Conservation (phyloP, 1,139 yeast species). For the Yamadazyma atmosphaerica region DNA sequence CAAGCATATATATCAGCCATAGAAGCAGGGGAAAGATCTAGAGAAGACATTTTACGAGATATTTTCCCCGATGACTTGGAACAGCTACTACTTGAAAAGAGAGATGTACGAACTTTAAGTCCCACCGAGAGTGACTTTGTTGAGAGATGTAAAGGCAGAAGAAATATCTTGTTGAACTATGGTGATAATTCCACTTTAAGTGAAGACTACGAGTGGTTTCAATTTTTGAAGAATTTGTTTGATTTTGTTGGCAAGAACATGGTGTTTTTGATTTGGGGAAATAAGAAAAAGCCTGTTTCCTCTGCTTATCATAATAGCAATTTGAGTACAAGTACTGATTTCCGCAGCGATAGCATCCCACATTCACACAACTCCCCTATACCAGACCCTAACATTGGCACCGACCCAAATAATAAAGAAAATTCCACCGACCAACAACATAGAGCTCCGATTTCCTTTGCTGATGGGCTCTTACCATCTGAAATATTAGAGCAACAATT, state of each 20-base stretch:
- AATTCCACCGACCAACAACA: no score
- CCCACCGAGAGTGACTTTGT: conserved; percentile 76
- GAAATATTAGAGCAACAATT: conserved; percentile 50
- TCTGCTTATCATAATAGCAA: conserved; percentile 3
- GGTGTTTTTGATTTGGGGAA: conserved; percentile 72
- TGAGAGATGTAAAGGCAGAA: conserved; percentile 67
- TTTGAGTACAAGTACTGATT: conserved; percentile 4
- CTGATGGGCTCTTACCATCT: conserved; percentile 39
- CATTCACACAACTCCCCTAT: no score
- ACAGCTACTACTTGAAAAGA: conserved; percentile 29
- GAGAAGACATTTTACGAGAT: conserved; percentile 70
- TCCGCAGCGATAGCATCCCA: conserved; percentile 2
- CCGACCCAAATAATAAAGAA: no score
- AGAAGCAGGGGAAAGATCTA: conserved; percentile 67
- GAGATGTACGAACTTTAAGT: conserved; percentile 39
- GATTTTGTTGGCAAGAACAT: conserved; percentile 78
- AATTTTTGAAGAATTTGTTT: conserved; percentile 58
- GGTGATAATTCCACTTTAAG: conserved; percentile 45
- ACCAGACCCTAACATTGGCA: no score
- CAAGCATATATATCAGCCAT: conserved; percentile 92
- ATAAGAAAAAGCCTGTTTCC: conserved; percentile 36
- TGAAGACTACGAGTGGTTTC: conserved; percentile 35
- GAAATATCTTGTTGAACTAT: conserved; percentile 56
- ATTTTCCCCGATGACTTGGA: conserved; percentile 72
- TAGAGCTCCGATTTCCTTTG: no score